Evolutionary conservation across 257 asterid species (phyloP), one percentile per base, ranked within the genome.

Genomic region (Primulina tabacum): DNA sequence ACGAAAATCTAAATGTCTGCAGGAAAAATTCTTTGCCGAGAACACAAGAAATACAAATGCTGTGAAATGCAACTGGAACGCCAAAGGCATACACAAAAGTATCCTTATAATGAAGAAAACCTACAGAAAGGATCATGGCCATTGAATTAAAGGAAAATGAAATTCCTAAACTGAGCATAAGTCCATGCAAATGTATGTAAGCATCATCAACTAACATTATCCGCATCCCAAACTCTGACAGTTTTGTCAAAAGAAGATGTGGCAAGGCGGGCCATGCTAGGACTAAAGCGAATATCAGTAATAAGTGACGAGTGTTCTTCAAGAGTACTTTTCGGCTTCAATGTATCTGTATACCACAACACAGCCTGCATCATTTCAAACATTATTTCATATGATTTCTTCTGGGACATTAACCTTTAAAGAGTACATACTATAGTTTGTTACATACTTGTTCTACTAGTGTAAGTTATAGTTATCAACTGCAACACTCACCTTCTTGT

Each of bases 171-270:
- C 1, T 24, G 26, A 24, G 26, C 26, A 24, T 24, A 24, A 24
- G 26, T 24, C 26, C 26, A 24, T 24, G 26, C 26, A 24, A 24
- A 24, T 24, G 26, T 24, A 1, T 24, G 26, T 24, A 24, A 24
- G 26, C 26, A 35, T 16, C 10, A 26, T 70, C 56, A 63, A 86
- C 95, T 81, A 67, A 94, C 99, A 80, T 79, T 91, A 50, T 91
- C 99, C 1, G 89, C 96, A 66, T 91, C 99, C 97, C 97, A 91
- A 76, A 94, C 97, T 77, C 97, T 81, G 78, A 91, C 97, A 55
- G 96, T 88, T 75, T 91, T 94, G 86, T 94, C 99, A 65, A 86
- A 94, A 10, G 97, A 91, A n/a, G 98, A 91, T 30, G 99, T 91
- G 71, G 97, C 97, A 37, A 94, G 97, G 67, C 97, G 94, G 24